These are phyloP conservation scores for Citrullus amarus DNA, from an alignment of 306 rosid species.

Conservation along the genomic window DNA sequence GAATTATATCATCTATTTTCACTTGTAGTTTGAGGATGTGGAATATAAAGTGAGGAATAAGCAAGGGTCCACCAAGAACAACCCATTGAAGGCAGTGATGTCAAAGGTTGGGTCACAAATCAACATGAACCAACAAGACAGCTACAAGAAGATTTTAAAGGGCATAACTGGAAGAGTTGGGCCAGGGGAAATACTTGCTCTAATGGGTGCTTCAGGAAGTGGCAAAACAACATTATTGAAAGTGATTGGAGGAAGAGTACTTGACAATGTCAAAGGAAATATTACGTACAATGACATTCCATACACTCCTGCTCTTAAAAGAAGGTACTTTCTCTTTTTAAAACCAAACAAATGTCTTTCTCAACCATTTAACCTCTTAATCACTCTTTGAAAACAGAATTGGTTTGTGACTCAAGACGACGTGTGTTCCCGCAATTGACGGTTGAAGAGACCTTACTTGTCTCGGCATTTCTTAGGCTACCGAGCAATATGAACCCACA, in stretches of 20 bases:
- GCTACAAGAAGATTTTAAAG: conserved; percentile 55
- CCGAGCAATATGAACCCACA: conserved; percentile 57
- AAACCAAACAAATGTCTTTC: not conserved
- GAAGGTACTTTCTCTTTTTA: conserved; percentile 32
- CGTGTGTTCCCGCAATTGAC: conserved; percentile 76
- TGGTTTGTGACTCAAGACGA: conserved; percentile 97
- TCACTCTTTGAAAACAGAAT: conserved; percentile 31
- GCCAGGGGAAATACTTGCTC: conserved; percentile 90
- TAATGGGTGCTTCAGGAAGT: conserved; percentile 98
- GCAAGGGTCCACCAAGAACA: conserved; percentile 20
- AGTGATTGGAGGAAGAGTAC: conserved; percentile 72
- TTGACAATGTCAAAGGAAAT: conserved; percentile 60
- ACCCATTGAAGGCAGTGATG: conserved; percentile 42
- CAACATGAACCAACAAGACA: conserved; percentile 34
- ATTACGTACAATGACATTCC: conserved; percentile 64
- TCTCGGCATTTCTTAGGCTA: conserved; percentile 73
- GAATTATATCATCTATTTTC: not conserved
- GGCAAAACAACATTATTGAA: conserved; percentile 88
- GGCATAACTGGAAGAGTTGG: conserved; percentile 91
- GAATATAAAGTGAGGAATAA: conserved; percentile 55
- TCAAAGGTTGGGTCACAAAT: conserved; percentile 39
- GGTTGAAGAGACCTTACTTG: conserved; percentile 74
- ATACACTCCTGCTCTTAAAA: conserved; percentile 57
- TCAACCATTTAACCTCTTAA: not conserved
- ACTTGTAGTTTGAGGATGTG: conserved; percentile 85